These are phyloP conservation scores for Udeniomyces megalosporus DNA, from an alignment of 768 basidiomycete genomes.

Conservation along the genomic window DNA sequence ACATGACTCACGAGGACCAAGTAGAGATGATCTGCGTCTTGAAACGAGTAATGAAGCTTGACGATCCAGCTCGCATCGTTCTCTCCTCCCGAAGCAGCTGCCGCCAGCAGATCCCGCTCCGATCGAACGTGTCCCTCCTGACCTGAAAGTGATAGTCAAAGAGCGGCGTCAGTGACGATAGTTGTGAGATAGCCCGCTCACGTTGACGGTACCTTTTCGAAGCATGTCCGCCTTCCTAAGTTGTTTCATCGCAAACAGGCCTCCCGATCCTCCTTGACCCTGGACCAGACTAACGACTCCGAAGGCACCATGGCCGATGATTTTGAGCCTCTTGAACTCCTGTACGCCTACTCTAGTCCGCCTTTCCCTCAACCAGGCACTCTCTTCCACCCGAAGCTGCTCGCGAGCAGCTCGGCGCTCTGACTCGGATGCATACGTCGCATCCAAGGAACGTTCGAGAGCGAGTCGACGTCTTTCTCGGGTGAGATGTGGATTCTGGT, in stretches of 20 bases:
- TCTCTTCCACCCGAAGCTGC: conserved; percentile 62
- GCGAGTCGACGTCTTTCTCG: conserved; percentile 69
- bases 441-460: conserved; percentile 67
- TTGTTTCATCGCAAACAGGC: conserved; percentile 86
- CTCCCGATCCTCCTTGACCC: conserved; percentile 52
- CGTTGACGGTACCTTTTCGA: background rate
- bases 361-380: conserved; percentile 68
- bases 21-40: conserved; percentile 89
- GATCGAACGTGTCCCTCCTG: conserved; percentile 47
- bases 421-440: conserved; percentile 41
- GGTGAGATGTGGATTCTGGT: conserved; percentile 62
- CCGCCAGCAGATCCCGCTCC: conserved; percentile 45
- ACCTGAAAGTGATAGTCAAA: conserved; percentile 23
- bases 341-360: conserved; percentile 66
- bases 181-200: too few relatives aligned
- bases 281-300: conserved; percentile 86
- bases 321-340: conserved; percentile 77
- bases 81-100: conserved; percentile 60
- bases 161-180: too few relatives aligned
- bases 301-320: conserved; percentile 92
- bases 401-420: conserved; percentile 41
- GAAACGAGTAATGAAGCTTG: conserved; percentile 73
- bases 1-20: conserved; percentile 47
- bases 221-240: conserved; percentile 26
- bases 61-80: conserved; percentile 84